Base-by-base conservation (phyloP, 148 eudicot species). In the Dysphania ambrosioides region DNA sequence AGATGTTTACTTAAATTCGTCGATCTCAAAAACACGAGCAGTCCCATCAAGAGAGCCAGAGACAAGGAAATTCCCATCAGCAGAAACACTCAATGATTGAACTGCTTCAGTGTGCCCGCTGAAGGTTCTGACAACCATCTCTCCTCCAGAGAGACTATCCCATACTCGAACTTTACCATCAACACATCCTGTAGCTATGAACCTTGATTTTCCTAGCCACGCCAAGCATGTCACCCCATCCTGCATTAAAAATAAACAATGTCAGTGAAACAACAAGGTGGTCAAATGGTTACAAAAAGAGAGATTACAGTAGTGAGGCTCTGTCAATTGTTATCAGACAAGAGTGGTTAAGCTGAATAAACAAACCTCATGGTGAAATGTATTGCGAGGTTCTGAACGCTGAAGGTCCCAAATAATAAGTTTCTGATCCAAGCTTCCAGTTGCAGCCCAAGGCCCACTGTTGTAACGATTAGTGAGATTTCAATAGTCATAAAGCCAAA, bases 361-460 rank as follows among this genome's bases (percentile, higher is more conserved):
- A 51, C 72, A 75, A 66, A 94, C 98, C 98, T 91, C 92, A 18
- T 94, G 97, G 18, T 78, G 85, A 81, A 91, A 92, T 26, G 90
- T 82, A 78, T 75, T 87, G 57, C 98, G 90, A 30, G 91, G 84
- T 27, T 74, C 75, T 51, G 86, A 82, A 78, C 82, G 91, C 63
- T 88, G 93, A 66, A 90, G 73, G 85, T 94, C 97, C 98, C 98
- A 94, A 24, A 94, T 68, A 15, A 91, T 85, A 16, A 94, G 93
- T 79, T 87, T 94, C 56, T 85, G 73, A 75, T 94, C 98, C 88
- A 92, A 78, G 86, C 97, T 78, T 64, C 97, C 98, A 0, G 97
- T 87, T 70, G 97, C 98, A 57, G 89, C 98, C 92, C 91, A 89
- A n/a, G 83, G 84, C 34, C 88, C 89, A 79, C 98, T 95, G 86